These are phyloP conservation scores for Chaetoceros tenuissimus DNA, from an alignment of 108 stramenopile genomes.

Conservation along the genomic window DNA sequence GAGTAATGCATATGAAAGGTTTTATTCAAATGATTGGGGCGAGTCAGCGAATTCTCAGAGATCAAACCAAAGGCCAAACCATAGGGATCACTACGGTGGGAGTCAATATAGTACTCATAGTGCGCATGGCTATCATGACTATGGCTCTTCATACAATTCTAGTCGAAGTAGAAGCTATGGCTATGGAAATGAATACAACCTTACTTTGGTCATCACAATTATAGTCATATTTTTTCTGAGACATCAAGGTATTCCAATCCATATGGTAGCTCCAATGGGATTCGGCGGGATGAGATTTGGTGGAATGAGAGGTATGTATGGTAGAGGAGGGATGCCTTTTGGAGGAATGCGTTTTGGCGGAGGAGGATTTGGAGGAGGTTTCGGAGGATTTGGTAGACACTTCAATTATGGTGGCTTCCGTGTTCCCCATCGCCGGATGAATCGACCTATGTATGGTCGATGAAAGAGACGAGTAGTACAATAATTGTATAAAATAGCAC, in stretches of 20 bases:
- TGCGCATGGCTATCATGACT: conserved; percentile 2
- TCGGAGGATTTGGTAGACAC: too few relatives aligned
- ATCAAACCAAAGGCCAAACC: conserved; percentile 6
- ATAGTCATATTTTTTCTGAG: conserved; percentile 39
- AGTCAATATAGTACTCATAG: background rate
- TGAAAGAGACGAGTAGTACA: too few relatives aligned
- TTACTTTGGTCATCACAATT: conserved; percentile 50
- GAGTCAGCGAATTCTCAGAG: too few relatives aligned
- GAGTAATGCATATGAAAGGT: conserved; percentile 55
- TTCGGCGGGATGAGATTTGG: conserved; percentile 28
- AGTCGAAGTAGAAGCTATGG: conserved; percentile 5
- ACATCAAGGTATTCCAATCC: conserved; percentile 13
- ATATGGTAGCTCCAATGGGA: conserved; percentile 14
- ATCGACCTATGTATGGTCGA: too few relatives aligned
- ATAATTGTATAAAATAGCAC: too few relatives aligned
- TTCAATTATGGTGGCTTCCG: too few relatives aligned
- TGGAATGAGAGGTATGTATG: conserved; percentile 19
- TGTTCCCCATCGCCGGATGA: too few relatives aligned
- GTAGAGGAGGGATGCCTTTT: too few relatives aligned
- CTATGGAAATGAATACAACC: conserved; percentile 57
- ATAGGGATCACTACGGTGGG: background rate
- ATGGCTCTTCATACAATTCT: conserved; percentile 4
- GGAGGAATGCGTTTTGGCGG: too few relatives aligned
- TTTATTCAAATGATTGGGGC: too few relatives aligned
- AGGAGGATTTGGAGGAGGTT: too few relatives aligned